Evolutionary conservation across 345 rosid genomes (phyloP).

Genomic region (Hibiscus syriacus): DNA sequence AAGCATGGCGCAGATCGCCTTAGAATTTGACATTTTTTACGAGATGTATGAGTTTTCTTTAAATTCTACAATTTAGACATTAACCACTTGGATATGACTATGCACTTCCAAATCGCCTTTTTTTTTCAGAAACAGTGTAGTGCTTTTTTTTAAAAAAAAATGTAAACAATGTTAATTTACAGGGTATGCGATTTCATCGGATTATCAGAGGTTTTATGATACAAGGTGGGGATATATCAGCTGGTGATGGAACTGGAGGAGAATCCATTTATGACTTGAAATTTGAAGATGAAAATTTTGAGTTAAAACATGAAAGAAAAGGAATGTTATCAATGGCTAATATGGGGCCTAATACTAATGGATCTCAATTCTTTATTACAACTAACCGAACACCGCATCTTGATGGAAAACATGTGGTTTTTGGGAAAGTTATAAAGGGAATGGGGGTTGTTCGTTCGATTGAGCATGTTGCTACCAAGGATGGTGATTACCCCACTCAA

Average conservation of each 20-base stretch:
- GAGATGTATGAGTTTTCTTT: neutral
- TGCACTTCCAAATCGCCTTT: neutral
- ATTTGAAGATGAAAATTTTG: slow-evolving; percentile 87
- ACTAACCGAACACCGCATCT: slow-evolving; percentile 71
- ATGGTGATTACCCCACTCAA: slow-evolving; percentile 40
- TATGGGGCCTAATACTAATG: slow-evolving; percentile 75
- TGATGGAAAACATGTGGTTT: slow-evolving; percentile 91
- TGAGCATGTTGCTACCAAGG: slow-evolving; percentile 56
- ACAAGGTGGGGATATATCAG: slow-evolving; percentile 92
- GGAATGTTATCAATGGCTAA: slow-evolving; percentile 98
- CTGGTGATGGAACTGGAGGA: slow-evolving; percentile 87
- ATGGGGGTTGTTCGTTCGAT: slow-evolving; percentile 86
- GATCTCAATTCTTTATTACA: slow-evolving; percentile 92
- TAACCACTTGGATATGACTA: neutral
- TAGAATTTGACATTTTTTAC: neutral
- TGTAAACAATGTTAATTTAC: slow-evolving; percentile 13
- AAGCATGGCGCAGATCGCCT: neutral
- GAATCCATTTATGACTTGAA: slow-evolving; percentile 84
- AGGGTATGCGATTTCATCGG: slow-evolving; percentile 83
- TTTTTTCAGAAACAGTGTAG: neutral
- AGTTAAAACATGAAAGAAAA: slow-evolving; percentile 84
- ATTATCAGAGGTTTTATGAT: slow-evolving; percentile 77
- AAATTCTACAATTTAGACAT: neutral
- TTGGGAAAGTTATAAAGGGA: slow-evolving; percentile 81
- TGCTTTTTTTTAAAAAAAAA: neutral